Evolutionary conservation across 192 early-diverging fungal species (phyloP).

Genomic region (Linnemannia zychae): DNA sequence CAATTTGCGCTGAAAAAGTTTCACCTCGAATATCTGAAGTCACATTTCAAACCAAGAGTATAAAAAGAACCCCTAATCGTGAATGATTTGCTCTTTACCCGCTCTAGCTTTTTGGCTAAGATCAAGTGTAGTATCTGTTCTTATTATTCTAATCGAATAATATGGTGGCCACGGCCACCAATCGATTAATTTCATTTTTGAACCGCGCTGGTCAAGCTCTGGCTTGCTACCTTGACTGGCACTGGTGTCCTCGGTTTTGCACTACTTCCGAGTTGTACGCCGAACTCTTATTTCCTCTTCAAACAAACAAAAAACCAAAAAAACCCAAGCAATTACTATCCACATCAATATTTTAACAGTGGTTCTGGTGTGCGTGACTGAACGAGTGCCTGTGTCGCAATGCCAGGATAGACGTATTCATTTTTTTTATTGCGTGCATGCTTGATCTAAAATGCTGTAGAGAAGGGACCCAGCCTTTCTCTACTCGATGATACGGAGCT

Average conservation of each 20-base stretch:
- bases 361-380: no score
- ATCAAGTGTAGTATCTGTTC: constrained; percentile 93
- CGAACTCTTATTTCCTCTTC: constrained; percentile 16
- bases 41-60: not conserved
- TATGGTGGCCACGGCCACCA: constrained; percentile 38
- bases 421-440: no score
- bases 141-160: constrained; percentile 60
- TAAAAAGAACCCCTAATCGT: not conserved
- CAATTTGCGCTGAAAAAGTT: not conserved
- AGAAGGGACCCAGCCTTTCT: not conserved
- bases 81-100: constrained; percentile 61
- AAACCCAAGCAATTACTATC: no score
- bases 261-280: constrained; percentile 48
- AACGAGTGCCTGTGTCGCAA: no score
- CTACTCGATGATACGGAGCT: constrained; percentile 75
- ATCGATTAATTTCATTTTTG: constrained; percentile 59
- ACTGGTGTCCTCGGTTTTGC: constrained; percentile 47
- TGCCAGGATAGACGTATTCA: no score
- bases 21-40: not conserved
- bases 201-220: constrained; percentile 38
- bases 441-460: not conserved
- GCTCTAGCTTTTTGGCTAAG: constrained; percentile 90
- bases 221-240: constrained; percentile 34
- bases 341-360: no score
- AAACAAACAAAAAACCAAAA: not conserved